These are phyloP conservation scores for Coniochaeta ligniaria DNA, from an alignment of 2,329 filamentous ascomycete species.

Conservation along the genomic window DNA sequence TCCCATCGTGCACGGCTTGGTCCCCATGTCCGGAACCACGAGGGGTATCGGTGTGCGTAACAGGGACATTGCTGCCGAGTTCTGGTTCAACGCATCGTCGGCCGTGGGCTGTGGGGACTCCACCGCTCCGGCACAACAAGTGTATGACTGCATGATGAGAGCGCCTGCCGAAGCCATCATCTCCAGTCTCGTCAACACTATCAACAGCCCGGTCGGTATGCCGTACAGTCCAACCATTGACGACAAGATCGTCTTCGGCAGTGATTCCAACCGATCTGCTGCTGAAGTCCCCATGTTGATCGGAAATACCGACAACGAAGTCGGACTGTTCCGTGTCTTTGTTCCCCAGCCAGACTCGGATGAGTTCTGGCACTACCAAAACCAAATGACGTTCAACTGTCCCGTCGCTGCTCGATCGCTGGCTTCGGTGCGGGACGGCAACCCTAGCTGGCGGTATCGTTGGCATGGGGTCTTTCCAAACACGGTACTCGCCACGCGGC, in stretches of 20 bases:
- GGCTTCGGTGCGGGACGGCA: constrained; percentile 21
- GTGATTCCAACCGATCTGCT: constrained; percentile 11
- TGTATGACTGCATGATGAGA: constrained; percentile 23
- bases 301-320: constrained; percentile 36
- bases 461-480: constrained; percentile 37
- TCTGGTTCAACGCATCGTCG: constrained; percentile 33
- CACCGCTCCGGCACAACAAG: constrained; percentile 25
- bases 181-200: constrained; percentile 20
- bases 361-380: constrained; percentile 28
- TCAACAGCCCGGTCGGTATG: constrained; percentile 24
- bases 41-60: constrained; percentile 34
- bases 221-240: constrained; percentile 37
- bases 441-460: constrained; percentile 35
- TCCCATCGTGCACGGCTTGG: constrained; percentile 36
- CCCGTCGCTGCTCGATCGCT: constrained; percentile 29
- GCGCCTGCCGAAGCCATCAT: constrained; percentile 24
- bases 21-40: constrained; percentile 36
- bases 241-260: constrained; percentile 26
- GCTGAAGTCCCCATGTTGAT: constrained; percentile 26
- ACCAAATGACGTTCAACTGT: constrained; percentile 28
- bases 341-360: constrained; percentile 25
- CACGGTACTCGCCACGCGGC: constrained; percentile 34
- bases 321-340: constrained; percentile 35
- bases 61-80: constrained; percentile 21
- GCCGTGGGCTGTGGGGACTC: constrained; percentile 28